Percentiles rank a stretch among this genome's conserved stretches.
These are phyloP conservation scores for Alternaria novae-zelandiae DNA, from an alignment of 2,329 filamentous ascomycete species.

Conservation along the genomic window DNA sequence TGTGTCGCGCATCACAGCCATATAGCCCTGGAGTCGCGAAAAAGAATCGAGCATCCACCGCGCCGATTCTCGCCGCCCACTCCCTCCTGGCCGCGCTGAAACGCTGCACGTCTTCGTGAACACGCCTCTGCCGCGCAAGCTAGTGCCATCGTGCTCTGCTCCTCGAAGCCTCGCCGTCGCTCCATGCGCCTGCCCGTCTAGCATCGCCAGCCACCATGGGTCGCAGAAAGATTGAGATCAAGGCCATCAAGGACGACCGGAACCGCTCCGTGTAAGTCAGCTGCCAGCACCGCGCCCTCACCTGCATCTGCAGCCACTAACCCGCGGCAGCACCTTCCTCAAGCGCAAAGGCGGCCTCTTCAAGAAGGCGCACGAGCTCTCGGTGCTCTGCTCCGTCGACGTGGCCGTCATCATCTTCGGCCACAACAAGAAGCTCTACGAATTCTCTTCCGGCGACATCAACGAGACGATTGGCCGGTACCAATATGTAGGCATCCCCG, in stretches of 20 bases:
- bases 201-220: slow-evolving; percentile 68
- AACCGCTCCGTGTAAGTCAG: slow-evolving; percentile 90
- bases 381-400: slow-evolving; percentile 96
- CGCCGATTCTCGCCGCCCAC: slow-evolving; percentile 32
- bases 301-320: slow-evolving; percentile 31
- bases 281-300: slow-evolving; percentile 12
- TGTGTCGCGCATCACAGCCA: slow-evolving; percentile 31
- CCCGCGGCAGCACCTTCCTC: slow-evolving; percentile 79
- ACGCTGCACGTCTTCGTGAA: slow-evolving; percentile 28
- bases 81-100: slow-evolving; percentile 27
- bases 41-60: slow-evolving; percentile 14
- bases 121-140: slow-evolving; percentile 31
- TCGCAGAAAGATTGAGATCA: slow-evolving; percentile 99
- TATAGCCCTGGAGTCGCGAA: slow-evolving; percentile 34
- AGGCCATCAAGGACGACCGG: slow-evolving; percentile 97
- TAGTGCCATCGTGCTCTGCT: slow-evolving; percentile 30
- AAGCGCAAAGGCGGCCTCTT: slow-evolving; percentile 99
- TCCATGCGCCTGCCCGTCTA: slow-evolving; percentile 41
- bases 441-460: slow-evolving; percentile 95
- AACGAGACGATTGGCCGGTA: slow-evolving; percentile 86
- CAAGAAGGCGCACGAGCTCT: slow-evolving; percentile 99
- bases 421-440: slow-evolving; percentile 98
- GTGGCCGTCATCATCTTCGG: slow-evolving; percentile 99
- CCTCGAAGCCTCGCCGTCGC: slow-evolving; percentile 21
- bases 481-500: slow-evolving; percentile 75